Base-by-base conservation (phyloP, 305 asterid species). In the Rubia peregrina region DNA sequence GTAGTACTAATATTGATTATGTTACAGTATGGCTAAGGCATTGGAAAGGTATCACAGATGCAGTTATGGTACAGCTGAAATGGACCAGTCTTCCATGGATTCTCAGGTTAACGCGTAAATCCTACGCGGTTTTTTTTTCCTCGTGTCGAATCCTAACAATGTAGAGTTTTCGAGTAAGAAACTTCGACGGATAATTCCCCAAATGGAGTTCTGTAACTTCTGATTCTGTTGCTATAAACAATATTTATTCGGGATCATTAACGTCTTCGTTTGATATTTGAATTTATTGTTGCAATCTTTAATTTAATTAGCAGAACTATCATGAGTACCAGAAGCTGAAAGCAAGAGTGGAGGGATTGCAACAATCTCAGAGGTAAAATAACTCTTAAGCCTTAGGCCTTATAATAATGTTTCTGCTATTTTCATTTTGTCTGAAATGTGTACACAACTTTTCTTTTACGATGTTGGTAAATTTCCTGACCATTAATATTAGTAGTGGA, bases 321-420 rank as follows among this genome's bases (percentile, higher is more conserved):
- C 82, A 85, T 40, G 91, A 86, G 73, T 88, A 85, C 80, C 40
- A 85, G 76, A 79, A 80, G 79, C 91, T 86, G 43, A 88, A 88
- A 81, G 81, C 78, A 75, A 81, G 74, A 67, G 90, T 80, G 76
- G 95, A 86, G 78, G 76, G 40, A 26, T 82, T 86, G 41, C 90
- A 86, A 71, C 85, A 85, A 62, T 83, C 88, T 71, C 91, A 88
- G 73, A 86, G 95, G 94, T 85, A 80, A 67, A 43, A 41, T 6
- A 33, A 48, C n/a, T 14, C 46, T 65, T 65, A 16, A 38, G 9
- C 48, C 22, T 26, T 30, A 36, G 9, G 10, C 51, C 7, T 68
- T 51, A 38, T 19, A 40, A 12, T 55, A 19, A 24, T 24, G 26
- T 24, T 24, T 26, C n/a, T 9, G 4, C 21, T 5, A 12, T 17